Evolutionary conservation across 2,329 filamentous ascomycete genomes (phyloP).

Genomic region (Ascochyta rabiei): DNA sequence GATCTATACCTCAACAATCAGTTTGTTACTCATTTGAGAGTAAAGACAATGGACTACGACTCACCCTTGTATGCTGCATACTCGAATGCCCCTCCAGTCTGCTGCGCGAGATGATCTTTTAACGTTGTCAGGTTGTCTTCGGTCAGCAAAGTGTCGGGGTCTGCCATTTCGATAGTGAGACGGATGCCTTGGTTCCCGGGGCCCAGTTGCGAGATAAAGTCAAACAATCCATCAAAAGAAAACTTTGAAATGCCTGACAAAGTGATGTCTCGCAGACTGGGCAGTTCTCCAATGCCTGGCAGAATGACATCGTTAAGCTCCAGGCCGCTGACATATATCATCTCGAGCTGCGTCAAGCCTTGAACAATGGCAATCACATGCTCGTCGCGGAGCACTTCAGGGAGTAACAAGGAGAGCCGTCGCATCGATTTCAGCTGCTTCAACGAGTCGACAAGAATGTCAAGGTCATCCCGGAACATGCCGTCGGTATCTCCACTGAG

Average conservation of each 20-base stretch:
- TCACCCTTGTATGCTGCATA: slow-evolving; percentile 54
- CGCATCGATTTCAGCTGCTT: slow-evolving; percentile 59
- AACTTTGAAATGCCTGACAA: slow-evolving; percentile 64
- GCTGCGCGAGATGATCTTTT: slow-evolving; percentile 46
- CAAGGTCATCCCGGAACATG: slow-evolving; percentile 54
- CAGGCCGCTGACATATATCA: slow-evolving; percentile 62
- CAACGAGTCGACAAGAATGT: slow-evolving; percentile 59
- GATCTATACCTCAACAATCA: slow-evolving; percentile 43
- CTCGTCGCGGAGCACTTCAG: slow-evolving; percentile 57
- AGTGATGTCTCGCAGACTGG: slow-evolving; percentile 58
- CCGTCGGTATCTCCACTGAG: slow-evolving; percentile 57
- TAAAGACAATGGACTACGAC: background rate
- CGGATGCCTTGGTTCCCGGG: slow-evolving; percentile 51
- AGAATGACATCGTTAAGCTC: slow-evolving; percentile 59
- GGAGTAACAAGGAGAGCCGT: slow-evolving; percentile 59
- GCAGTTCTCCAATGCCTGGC: slow-evolving; percentile 52
- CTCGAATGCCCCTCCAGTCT: slow-evolving; percentile 52
- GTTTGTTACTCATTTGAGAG: background rate
- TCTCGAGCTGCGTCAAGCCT: slow-evolving; percentile 58
- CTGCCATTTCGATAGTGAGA: slow-evolving; percentile 53
- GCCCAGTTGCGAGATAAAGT: slow-evolving; percentile 51
- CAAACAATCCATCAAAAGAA: slow-evolving; percentile 57
- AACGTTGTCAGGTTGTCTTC: slow-evolving; percentile 49
- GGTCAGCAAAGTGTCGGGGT: slow-evolving; percentile 50
- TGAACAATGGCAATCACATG: slow-evolving; percentile 58